A percentile compares a stretch with the other conserved stretches of the same genome.
phyloP scores from a whole-genome alignment of 306 rosid species.

The Rosa multiflora region DNA sequence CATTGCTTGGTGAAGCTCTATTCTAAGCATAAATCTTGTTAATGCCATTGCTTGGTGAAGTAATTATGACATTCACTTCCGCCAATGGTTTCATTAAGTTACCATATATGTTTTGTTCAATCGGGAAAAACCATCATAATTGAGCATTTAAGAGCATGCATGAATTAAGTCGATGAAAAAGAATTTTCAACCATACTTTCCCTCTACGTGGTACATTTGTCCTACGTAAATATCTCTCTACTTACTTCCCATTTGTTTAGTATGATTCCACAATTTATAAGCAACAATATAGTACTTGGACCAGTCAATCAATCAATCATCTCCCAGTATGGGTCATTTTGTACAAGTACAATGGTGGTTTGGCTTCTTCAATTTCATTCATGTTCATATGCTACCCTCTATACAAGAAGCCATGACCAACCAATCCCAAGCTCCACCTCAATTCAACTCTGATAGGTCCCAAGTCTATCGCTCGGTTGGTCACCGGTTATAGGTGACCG shows the following conservation, averaged over 20 bases:
- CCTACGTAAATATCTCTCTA: no score
- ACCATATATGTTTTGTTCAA: background rate
- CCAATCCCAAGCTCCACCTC: background rate
- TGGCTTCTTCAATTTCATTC: background rate
- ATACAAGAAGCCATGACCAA: background rate
- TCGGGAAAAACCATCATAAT: background rate
- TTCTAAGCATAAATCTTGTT: no score
- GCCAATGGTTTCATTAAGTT: no score
- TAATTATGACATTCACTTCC: background rate
- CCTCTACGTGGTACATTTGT: no score
- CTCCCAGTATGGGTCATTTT: no score
- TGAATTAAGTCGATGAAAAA: background rate
- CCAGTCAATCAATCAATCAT: background rate
- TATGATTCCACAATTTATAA: no score
- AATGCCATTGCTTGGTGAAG: background rate
- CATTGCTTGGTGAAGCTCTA: no score
- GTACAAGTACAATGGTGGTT: background rate
- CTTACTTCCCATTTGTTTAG: no score
- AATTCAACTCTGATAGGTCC: background rate
- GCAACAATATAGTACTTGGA: background rate
- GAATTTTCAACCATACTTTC: background rate
- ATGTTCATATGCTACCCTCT: background rate
- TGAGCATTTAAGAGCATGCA: no score
- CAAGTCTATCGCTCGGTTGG: background rate
- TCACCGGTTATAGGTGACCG: background rate